phyloP scores from a whole-genome alignment of 495 filamentous ascomycete species.

The Talaromyces nanjingensis region DNA sequence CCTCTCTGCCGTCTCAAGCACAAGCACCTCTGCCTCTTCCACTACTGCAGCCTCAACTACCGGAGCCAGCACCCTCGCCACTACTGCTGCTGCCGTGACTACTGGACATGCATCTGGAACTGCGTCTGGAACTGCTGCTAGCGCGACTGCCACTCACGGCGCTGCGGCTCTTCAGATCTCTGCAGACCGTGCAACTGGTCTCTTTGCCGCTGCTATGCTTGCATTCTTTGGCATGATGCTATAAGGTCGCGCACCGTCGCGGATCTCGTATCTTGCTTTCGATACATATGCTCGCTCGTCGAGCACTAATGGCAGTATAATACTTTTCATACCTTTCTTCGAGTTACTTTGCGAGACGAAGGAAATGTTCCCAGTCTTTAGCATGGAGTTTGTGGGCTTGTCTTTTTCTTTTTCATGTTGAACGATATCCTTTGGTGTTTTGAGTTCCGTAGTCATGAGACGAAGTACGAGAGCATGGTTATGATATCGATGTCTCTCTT shows the following conservation, averaged over 20 bases:
- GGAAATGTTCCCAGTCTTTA: not conserved
- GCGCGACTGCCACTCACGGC: constrained; percentile 23
- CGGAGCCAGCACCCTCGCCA: constrained; percentile 15
- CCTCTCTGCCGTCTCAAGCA: constrained; percentile 25
- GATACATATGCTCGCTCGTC: not conserved
- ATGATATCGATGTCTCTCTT: constrained; percentile 10
- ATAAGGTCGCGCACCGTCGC: constrained; percentile 18
- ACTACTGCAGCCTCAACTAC: constrained; percentile 9
- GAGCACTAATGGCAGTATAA: not conserved
- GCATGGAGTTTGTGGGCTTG: constrained; percentile 9
- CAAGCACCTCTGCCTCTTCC: constrained; percentile 28
- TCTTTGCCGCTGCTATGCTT: constrained; percentile 41
- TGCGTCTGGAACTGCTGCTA: constrained; percentile 19
- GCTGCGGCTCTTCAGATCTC: constrained; percentile 31
- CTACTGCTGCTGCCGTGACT: constrained; percentile 14
- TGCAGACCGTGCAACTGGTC: constrained; percentile 42
- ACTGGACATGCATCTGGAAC: constrained; percentile 21
- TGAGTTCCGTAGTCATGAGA: constrained; percentile 1
- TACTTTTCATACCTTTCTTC: constrained; percentile 1
- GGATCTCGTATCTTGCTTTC: not conserved
- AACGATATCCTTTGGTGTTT: constrained; percentile 10
- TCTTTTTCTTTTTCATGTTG: not conserved
- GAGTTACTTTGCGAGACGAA: not conserved
- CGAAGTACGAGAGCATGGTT: constrained; percentile 9
- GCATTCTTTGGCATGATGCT: constrained; percentile 43